Base-by-base conservation (phyloP, 2,329 filamentous ascomycete genomes). In the Botrytis hyacinthi region DNA sequence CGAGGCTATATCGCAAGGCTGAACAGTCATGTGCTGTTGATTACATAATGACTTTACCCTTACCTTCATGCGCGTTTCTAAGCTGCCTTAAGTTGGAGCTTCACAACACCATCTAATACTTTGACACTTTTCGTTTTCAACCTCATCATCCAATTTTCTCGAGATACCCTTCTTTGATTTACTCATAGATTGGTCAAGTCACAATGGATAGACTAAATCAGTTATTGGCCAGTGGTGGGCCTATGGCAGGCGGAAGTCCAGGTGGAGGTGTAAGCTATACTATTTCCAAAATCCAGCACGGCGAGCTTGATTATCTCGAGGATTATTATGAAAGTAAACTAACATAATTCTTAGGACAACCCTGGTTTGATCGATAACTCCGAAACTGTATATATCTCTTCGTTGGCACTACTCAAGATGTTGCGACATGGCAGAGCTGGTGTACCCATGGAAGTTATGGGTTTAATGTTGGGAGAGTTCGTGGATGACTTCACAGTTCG, bases 391-490 rank as follows among this genome's bases (percentile, higher is more conserved):
- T 97, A 99, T 86, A 99, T 99, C 80, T 99, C 96, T 70, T 99
- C 96, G 67, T 90, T 99, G 75, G 96, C 96, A 70, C 88, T 99
- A 71, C 88, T 99, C 80, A 99, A 99, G 89, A 99, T 99, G 96
- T 88, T 99, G 83, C 92, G 96, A 82, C 96, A 99, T 84, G 96
- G 96, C 77, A 92, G 96, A 78, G 96, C 96, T 59, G 96, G 96
- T 86, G 96, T 99, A 77, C 96, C 96, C 32, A 99, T 99, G 96
- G 96, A 99, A 87, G 96, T 99, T 83, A 99, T 99, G 96, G 96
- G 96, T 76, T 87, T 99, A 82, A 99, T 99, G 96, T 85, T 98
- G 80, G 96, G 96, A 83, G 96, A 98, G 83, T 98, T 99, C 79
- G 95, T 99, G 74, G 96, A 99, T 81, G 96, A 98, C 85, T 99